Percentiles rank a stretch among this genome's conserved stretches.
Evolutionary conservation across 352 stramenopile species (phyloP).

Genomic region (Phytophthora gonapodyides): DNA sequence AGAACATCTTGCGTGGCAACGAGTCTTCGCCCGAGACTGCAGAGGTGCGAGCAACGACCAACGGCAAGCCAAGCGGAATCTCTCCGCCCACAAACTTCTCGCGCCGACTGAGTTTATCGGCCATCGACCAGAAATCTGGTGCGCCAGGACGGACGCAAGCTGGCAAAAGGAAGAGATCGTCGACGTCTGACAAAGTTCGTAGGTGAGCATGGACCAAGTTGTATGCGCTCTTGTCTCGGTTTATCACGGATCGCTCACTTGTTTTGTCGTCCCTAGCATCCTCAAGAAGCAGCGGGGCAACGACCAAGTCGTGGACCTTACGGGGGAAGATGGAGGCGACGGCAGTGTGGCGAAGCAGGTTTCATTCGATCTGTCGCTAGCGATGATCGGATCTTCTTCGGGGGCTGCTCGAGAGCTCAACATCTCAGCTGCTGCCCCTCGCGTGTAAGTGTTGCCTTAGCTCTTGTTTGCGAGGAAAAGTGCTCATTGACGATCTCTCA

Average conservation of each 20-base stretch:
- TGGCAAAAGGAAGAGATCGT: slow-evolving; percentile 33
- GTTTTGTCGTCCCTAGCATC: slow-evolving; percentile 46
- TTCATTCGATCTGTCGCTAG: slow-evolving; percentile 56
- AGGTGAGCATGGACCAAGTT: slow-evolving; percentile 31
- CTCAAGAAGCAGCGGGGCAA: slow-evolving; percentile 65
- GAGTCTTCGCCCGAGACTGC: slow-evolving; percentile 39
- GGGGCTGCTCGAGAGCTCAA: slow-evolving; percentile 37
- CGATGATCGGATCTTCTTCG: slow-evolving; percentile 13
- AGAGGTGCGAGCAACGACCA: slow-evolving; percentile 36
- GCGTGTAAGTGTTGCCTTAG: slow-evolving; percentile 44
- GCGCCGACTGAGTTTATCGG: slow-evolving; percentile 38
- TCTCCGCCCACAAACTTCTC: slow-evolving; percentile 42
- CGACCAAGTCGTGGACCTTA: slow-evolving; percentile 9
- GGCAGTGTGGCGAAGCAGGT: slow-evolving; percentile 58
- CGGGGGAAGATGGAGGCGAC: slow-evolving; percentile 10
- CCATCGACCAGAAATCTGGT: slow-evolving; percentile 21
- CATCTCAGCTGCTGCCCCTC: slow-evolving; percentile 27
- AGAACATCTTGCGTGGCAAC: slow-evolving; percentile 71
- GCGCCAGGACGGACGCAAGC: slow-evolving; percentile 5
- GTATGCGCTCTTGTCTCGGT: neutral
- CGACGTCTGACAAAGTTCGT: slow-evolving; percentile 46
- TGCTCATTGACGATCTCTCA: slow-evolving; percentile 5
- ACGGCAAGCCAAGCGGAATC: slow-evolving; percentile 39
- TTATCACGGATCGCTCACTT: neutral
- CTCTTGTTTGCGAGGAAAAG: neutral